Percentiles rank a stretch among this genome's conserved stretches.
phyloP scores from a whole-genome alignment of 1,139 yeast genomes.

The Blastobotrys illinoisensis region DNA sequence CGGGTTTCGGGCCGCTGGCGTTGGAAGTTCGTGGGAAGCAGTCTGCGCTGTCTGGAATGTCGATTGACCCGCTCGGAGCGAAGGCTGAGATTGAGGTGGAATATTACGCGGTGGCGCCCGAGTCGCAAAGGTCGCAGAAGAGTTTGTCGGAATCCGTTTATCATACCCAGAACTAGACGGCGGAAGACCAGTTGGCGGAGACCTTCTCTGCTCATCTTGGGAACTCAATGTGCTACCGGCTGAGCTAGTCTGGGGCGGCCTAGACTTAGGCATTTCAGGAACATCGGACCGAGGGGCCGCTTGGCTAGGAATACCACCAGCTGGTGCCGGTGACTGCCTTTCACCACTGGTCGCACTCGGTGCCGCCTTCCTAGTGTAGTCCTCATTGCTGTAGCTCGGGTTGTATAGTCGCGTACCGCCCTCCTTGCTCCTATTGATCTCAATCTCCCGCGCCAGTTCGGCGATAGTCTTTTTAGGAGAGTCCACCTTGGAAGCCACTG shows the following conservation, averaged over 20 bases:
- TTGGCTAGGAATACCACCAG: not conserved
- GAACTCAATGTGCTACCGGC: not conserved
- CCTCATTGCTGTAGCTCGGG: slow-evolving; percentile 5
- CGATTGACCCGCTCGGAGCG: slow-evolving; percentile 25
- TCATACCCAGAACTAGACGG: not conserved
- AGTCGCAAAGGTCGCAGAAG: not conserved
- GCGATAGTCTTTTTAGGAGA: slow-evolving; percentile 43
- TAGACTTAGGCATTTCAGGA: not conserved
- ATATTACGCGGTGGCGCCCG: not conserved
- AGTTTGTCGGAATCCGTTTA: not conserved
- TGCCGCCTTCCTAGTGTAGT: not conserved
- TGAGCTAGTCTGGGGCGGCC: not conserved
- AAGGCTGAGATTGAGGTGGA: slow-evolving; percentile 16
- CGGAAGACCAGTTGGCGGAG: slow-evolving; percentile 16
- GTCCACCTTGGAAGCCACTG: not conserved
- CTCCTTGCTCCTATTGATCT: slow-evolving; percentile 27
- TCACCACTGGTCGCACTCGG: too few relatives aligned
- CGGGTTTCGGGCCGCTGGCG: slow-evolving; percentile 12
- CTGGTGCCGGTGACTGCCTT: too few relatives aligned
- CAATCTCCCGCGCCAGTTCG: slow-evolving; percentile 51
- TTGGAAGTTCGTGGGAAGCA: slow-evolving; percentile 3
- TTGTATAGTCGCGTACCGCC: slow-evolving; percentile 3
- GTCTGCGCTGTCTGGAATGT: slow-evolving; percentile 20
- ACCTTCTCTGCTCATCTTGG: not conserved
- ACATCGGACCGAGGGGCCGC: not conserved